Evolutionary conservation across 345 rosid genomes (phyloP).

Genomic region (Lagerstroemia speciosa): DNA sequence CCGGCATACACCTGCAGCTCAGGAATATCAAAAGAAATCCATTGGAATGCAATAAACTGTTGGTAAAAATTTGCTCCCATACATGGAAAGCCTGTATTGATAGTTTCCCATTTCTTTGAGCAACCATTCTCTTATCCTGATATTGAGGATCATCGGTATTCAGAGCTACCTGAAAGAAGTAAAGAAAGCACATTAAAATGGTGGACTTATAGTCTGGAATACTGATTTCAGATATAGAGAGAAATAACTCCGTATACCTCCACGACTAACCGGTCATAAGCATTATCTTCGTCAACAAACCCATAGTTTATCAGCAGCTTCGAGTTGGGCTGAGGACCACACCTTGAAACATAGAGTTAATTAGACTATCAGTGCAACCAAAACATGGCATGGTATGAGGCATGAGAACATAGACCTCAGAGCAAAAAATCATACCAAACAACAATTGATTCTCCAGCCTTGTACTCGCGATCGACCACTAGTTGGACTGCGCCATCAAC

Average conservation of each 20-base stretch:
- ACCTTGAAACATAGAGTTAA: conserved; percentile 40
- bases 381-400: conserved; percentile 12
- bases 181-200: conserved; percentile 14
- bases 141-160: conserved; percentile 94
- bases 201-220: not conserved
- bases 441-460: conserved; percentile 81
- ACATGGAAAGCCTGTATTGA: conserved; percentile 73
- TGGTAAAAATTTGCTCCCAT: conserved; percentile 13
- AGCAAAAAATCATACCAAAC: conserved; percentile 51
- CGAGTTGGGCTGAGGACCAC: conserved; percentile 97
- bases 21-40: not conserved
- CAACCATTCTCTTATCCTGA: conserved; percentile 92
- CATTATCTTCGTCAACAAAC: conserved; percentile 86
- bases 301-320: conserved; percentile 92
- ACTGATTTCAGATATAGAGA: conserved; percentile 4
- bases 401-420: conserved; percentile 5
- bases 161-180: conserved; percentile 63
- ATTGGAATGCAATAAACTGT: not conserved
- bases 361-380: conserved; percentile 9
- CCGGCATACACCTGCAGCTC: conserved; percentile 58
- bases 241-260: conserved; percentile 37
- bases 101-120: conserved; percentile 86
- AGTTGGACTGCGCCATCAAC: conserved; percentile 78
- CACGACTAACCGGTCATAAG: conserved; percentile 64
- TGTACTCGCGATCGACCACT: conserved; percentile 77